Conservation (phyloP, 495 filamentous ascomycete genomes). For the Tuber indicum region DNA sequence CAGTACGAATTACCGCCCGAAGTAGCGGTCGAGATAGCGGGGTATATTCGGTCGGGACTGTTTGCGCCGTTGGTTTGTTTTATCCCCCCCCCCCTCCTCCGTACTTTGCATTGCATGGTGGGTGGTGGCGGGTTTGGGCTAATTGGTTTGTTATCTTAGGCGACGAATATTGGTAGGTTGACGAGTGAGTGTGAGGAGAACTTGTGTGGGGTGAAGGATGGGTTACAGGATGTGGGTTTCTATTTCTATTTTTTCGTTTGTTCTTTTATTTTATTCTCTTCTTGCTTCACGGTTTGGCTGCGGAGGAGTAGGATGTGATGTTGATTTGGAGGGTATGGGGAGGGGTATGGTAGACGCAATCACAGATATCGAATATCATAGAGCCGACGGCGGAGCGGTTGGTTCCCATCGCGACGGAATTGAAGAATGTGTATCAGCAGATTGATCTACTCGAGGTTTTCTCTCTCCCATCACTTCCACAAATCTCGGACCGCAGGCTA, state of each 20-base stretch:
- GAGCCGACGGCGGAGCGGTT: conserved; percentile 38
- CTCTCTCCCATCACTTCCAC: not conserved
- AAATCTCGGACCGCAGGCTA: not conserved
- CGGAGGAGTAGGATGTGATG: not conserved
- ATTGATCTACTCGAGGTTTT: conserved; percentile 41
- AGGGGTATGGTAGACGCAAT: conserved; percentile 23
- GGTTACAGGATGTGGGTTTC: not conserved
- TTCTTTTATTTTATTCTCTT: not conserved
- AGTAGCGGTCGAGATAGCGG: conserved; percentile 38
- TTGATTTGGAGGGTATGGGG: not conserved
- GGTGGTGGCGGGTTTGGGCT: not conserved
- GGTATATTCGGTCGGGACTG: conserved; percentile 36
- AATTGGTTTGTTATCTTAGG: not conserved
- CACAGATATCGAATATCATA: conserved; percentile 40
- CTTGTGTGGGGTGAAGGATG: not conserved
- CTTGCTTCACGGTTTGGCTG: not conserved
- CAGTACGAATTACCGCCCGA: conserved; percentile 30
- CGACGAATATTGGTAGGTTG: not conserved
- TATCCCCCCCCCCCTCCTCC: not conserved
- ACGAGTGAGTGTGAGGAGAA: not conserved
- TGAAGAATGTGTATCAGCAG: conserved; percentile 39
- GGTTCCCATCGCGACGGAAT: conserved; percentile 37
- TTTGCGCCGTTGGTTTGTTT: conserved; percentile 38
- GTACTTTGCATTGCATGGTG: not conserved
- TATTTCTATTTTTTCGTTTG: not conserved